A percentile compares a stretch with the other conserved stretches of the same genome.
Evolutionary conservation across 2,329 filamentous ascomycete species (phyloP).

Genomic region (Talaromyces funiculosus): DNA sequence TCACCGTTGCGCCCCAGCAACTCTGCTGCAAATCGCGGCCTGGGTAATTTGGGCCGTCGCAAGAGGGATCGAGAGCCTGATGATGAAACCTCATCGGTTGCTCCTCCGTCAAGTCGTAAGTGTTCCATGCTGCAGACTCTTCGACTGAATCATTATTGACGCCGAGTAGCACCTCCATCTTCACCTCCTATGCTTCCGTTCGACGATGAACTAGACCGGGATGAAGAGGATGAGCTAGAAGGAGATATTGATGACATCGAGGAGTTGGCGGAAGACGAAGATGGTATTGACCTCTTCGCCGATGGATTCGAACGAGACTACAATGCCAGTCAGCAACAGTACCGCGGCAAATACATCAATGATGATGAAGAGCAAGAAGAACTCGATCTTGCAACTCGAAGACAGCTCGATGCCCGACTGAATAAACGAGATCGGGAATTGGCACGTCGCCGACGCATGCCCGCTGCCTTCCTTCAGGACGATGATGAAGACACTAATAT

Average conservation of each 20-base stretch:
- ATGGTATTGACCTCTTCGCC: slow-evolving; percentile 63
- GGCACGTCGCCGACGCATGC: slow-evolving; percentile 54
- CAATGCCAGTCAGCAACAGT: slow-evolving; percentile 43
- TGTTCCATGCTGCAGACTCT: not conserved
- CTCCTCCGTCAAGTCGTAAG: slow-evolving; percentile 60
- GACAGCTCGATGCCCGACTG: slow-evolving; percentile 57
- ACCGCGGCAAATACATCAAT: slow-evolving; percentile 57
- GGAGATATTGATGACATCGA: slow-evolving; percentile 62
- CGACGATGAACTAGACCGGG: slow-evolving; percentile 44
- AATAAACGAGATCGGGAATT: slow-evolving; percentile 59
- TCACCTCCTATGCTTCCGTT: slow-evolving; percentile 55
- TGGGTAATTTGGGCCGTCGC: slow-evolving; percentile 47
- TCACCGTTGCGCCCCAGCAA: slow-evolving; percentile 77
- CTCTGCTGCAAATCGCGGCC: slow-evolving; percentile 75
- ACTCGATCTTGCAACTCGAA: slow-evolving; percentile 52
- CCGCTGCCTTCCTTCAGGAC: slow-evolving; percentile 58
- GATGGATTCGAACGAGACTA: slow-evolving; percentile 63
- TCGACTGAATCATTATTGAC: slow-evolving; percentile 15
- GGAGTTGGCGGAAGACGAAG: slow-evolving; percentile 64
- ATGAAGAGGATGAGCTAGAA: slow-evolving; percentile 54
- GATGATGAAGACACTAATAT: slow-evolving; percentile 81
- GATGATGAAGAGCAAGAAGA: slow-evolving; percentile 61
- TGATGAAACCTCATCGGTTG: slow-evolving; percentile 55
- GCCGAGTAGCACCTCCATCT: slow-evolving; percentile 44
- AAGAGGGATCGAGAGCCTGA: slow-evolving; percentile 63